phyloP scores from a whole-genome alignment of 345 rosid species.

The Acer yangbiense region DNA sequence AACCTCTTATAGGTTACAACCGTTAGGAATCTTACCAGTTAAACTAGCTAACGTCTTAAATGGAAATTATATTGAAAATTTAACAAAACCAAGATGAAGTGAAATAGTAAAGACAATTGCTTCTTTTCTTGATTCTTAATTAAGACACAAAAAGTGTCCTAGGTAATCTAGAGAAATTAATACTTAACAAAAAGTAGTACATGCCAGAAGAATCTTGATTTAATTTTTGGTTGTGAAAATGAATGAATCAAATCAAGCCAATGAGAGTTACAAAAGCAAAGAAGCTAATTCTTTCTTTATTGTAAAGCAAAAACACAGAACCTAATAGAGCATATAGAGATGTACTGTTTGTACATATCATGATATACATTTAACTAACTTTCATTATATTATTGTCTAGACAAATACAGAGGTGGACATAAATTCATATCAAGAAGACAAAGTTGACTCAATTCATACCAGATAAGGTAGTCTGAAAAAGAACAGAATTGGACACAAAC shows the following conservation, averaged over 20 bases:
- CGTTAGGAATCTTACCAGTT: background rate
- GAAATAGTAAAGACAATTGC: background rate
- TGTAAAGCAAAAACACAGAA: background rate
- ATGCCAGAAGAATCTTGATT: background rate
- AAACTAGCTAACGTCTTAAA: background rate
- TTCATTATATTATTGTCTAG: too few species aligned
- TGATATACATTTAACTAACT: too few species aligned
- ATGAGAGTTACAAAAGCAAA: background rate
- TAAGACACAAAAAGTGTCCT: background rate
- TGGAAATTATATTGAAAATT: background rate
- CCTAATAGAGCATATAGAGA: too few species aligned
- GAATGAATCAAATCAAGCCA: background rate
- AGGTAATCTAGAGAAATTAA: too few species aligned
- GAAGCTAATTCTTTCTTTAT: slow-evolving; percentile 4
- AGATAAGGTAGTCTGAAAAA: background rate
- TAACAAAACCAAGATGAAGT: background rate
- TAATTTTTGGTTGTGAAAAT: background rate
- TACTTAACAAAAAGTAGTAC: background rate
- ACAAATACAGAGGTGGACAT: too few species aligned
- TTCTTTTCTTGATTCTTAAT: background rate
- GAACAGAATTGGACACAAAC: background rate
- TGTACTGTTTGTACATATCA: background rate
- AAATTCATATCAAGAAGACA: background rate
- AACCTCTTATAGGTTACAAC: too few species aligned
- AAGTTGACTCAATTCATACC: background rate